Percentiles rank a stretch among this genome's conserved stretches.
These are phyloP conservation scores for Ascochyta rabiei DNA, from an alignment of 2,329 filamentous ascomycete genomes.

Conservation along the genomic window DNA sequence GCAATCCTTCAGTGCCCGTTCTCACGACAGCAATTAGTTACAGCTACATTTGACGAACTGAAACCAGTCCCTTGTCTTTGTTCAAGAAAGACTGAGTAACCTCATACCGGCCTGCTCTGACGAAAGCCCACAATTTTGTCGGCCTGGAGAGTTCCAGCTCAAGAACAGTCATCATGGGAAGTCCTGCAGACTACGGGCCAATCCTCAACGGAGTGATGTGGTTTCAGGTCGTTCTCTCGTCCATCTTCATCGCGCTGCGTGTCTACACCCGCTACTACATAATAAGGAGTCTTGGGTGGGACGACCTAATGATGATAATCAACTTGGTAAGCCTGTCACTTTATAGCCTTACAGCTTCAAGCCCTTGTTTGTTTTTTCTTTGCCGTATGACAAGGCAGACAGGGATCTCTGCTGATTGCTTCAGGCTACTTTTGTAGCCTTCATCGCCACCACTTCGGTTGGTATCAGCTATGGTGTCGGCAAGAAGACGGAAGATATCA, in stretches of 20 bases:
- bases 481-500: slow-evolving; percentile 31
- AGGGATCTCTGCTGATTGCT: neutral
- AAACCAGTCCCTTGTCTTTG: neutral
- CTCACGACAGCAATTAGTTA: neutral
- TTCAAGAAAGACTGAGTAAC: neutral
- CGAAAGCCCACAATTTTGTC: neutral
- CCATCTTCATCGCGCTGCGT: slow-evolving; percentile 32
- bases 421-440: slow-evolving; percentile 34
- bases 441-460: slow-evolving; percentile 31
- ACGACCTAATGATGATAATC: slow-evolving; percentile 37
- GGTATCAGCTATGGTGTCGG: slow-evolving; percentile 38
- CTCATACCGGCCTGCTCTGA: neutral
- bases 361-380: neutral
- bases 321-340: slow-evolving; percentile 28
- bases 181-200: slow-evolving; percentile 27
- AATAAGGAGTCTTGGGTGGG: slow-evolving; percentile 37
- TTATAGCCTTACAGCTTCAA: too few relatives aligned
- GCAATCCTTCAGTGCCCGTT: neutral
- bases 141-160: neutral
- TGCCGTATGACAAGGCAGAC: neutral
- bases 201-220: slow-evolving; percentile 41
- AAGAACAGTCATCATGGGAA: slow-evolving; percentile 19
- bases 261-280: slow-evolving; percentile 39
- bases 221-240: slow-evolving; percentile 34
- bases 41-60: neutral